phyloP scores from a whole-genome alignment of 139 green algal genomes.

The Ettlia oleoabundans region DNA sequence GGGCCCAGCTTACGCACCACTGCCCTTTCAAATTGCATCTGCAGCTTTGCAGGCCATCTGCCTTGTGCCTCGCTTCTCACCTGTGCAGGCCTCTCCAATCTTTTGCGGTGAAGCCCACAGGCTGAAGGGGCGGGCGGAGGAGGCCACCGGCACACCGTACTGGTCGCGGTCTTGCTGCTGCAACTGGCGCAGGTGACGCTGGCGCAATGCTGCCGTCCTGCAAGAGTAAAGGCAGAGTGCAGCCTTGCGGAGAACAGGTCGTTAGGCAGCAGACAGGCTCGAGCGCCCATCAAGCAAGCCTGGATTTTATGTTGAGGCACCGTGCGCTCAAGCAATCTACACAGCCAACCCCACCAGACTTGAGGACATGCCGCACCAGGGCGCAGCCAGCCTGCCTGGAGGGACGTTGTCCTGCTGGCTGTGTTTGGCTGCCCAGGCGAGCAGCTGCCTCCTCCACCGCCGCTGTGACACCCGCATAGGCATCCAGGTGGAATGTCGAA shows the following conservation, averaged over 20 bases:
- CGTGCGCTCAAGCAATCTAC: no score
- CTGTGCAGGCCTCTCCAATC: conserved; percentile 44
- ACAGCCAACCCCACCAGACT: not conserved
- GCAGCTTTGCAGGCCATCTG: no score
- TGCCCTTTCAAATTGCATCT: not conserved
- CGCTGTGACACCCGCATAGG: not conserved
- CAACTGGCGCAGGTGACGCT: conserved; percentile 39
- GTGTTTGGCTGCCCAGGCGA: not conserved
- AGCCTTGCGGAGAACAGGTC: not conserved
- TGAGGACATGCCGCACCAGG: not conserved
- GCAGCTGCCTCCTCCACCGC: not conserved
- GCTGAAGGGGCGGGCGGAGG: conserved; percentile 36
- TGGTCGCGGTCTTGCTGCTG: conserved; percentile 28
- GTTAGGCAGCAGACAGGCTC: no score
- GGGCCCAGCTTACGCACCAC: not conserved
- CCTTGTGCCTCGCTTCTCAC: not conserved
- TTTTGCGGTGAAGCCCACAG: conserved; percentile 34
- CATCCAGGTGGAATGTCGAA: conserved; percentile 7
- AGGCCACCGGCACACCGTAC: conserved; percentile 41
- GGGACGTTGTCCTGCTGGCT: not conserved
- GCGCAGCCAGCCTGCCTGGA: not conserved
- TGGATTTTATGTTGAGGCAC: no score
- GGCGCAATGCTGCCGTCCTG: conserved; percentile 38
- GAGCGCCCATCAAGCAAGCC: no score
- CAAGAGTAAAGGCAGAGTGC: not conserved